Evolutionary conservation across 257 asterid genomes (phyloP), one percentile per base, ranked within the genome.

Genomic region (Plantago elongata): DNA sequence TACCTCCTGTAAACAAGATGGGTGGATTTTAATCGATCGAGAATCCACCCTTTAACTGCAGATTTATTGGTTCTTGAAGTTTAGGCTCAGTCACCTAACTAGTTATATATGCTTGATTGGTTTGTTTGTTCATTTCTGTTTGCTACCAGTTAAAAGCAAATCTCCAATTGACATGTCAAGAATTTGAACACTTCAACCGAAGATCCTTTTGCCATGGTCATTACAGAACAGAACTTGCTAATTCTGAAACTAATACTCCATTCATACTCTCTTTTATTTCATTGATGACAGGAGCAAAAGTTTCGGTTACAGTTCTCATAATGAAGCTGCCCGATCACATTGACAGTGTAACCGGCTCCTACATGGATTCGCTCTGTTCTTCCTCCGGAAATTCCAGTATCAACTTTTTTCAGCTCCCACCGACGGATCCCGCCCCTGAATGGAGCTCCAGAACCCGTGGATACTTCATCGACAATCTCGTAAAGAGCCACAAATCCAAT

Each of bases 391-490:
- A 57, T 5, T 49, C 70, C 10, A 49, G 61, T 48, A 76, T 88
- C 66, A 74, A 61, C 22, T 85, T 85, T 76, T 7, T 76, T n/a
- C 62, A 77, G 27, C 83, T 85, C 44, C 89, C 95, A 0, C 46
- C 75, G 0, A 66, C 80, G 30, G 67, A 77, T 13, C 86, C 88
- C 0, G 9, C 73, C 4, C 81, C 88, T 0, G 88, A 81, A 47
- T 88, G 96, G 96, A 81, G 76, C 76, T 67, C 82, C 34, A 64
- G 45, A 64, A 83, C 80, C 37, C 79, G 89, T 29, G 89, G 92
- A 42, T 76, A 74, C 64, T 88, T 85, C 69, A 75, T 77, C 50
- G 72, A 83, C 69, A 67, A 22, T 60, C 77, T 83, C 29, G 73
- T 88, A 0, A 69, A 65, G 11, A 79, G 79, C 69, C 89, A 81